Evolutionary conservation across 495 filamentous ascomycete species (phyloP).

Genomic region (Jackrogersella multiformis): DNA sequence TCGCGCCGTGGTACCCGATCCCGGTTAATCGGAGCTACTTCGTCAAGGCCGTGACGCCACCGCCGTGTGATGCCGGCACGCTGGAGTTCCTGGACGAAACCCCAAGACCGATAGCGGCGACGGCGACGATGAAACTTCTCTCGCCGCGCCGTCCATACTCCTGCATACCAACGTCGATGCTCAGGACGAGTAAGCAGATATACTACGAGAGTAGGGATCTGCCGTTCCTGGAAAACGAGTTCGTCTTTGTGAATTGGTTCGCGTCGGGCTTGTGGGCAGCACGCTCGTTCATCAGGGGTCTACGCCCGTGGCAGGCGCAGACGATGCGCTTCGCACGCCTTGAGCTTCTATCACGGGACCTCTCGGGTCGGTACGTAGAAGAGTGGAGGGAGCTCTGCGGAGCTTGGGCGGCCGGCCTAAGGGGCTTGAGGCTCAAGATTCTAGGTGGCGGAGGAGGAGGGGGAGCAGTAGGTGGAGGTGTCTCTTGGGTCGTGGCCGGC

Average conservation of each 20-base stretch:
- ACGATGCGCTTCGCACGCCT: constrained; percentile 47
- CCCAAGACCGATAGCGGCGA: not conserved
- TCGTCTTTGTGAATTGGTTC: constrained; percentile 51
- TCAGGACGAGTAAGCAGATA: constrained; percentile 43
- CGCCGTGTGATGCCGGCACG: not conserved
- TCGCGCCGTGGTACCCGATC: constrained; percentile 44
- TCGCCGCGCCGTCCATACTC: constrained; percentile 43
- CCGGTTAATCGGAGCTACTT: constrained; percentile 40
- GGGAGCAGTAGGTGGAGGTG: constrained; percentile 1
- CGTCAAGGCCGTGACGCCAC: constrained; percentile 34
- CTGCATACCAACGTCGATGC: constrained; percentile 45
- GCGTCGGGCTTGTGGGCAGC: constrained; percentile 47
- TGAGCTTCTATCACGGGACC: constrained; percentile 42
- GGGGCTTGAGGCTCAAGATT: constrained; percentile 45
- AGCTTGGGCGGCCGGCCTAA: constrained; percentile 39
- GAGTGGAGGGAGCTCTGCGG: constrained; percentile 48
- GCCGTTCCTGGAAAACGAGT: constrained; percentile 52
- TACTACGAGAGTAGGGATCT: constrained; percentile 47
- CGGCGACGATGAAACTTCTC: constrained; percentile 30
- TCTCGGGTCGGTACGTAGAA: constrained; percentile 20
- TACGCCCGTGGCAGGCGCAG: constrained; percentile 47
- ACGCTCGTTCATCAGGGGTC: constrained; percentile 35
- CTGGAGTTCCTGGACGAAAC: not conserved
- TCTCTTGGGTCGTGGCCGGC: constrained; percentile 37
- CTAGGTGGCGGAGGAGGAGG: constrained; percentile 29